Base-by-base conservation (phyloP, 495 filamentous ascomycete species). In the Aspergillus cristatus region DNA sequence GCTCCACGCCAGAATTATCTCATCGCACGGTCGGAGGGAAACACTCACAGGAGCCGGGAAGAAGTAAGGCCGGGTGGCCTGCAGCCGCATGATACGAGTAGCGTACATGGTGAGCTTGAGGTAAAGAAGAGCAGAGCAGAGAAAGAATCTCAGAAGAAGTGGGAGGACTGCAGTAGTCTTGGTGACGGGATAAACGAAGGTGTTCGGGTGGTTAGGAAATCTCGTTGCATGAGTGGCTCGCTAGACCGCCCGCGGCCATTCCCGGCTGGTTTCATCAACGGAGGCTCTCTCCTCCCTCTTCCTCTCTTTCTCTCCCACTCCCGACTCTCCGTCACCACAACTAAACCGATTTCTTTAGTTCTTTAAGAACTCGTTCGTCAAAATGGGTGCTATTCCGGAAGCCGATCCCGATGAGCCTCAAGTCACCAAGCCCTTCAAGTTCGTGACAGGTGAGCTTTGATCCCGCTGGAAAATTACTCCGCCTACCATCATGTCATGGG, bases 401-500 rank as follows among this genome's bases (percentile, higher is more conserved):
- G 84, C 79, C 53, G 91, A 96, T 72, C 84, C 87, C 47, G 79
- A 80, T 45, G 84, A 95, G 58, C 82, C 82, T 63, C 78, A 84
- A 36, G 67, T 65, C 66, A 95, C 88, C 65, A 99, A 94, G 79
- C 91, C 91, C 66, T 99, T 99, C 83, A 99, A 99, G 82, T 97
- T 96, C 71, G 91, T 97, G 48, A 97, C 91, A 69, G 91, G 90
- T 94, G 79, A 72, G 86, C 53, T 34, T 31, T 58, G 41, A 45
- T 41, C 24, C 50, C 52, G 36, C 20, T 4, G 4, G 51, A 31
- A 35, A 49, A 48, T 48, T 58, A 51, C 26, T 40, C 41, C 33
- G 44, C 53, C 40, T 17, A 38, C 28, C 41, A 18, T 25, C 44
- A 45, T 45, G 44, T 34, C 45, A 42, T 48, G 51, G 42, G 41